Percentiles rank a stretch among this genome's conserved stretches.
phyloP scores from a whole-genome alignment of 495 filamentous ascomycete species.

The Alectoria sarmentosa region DNA sequence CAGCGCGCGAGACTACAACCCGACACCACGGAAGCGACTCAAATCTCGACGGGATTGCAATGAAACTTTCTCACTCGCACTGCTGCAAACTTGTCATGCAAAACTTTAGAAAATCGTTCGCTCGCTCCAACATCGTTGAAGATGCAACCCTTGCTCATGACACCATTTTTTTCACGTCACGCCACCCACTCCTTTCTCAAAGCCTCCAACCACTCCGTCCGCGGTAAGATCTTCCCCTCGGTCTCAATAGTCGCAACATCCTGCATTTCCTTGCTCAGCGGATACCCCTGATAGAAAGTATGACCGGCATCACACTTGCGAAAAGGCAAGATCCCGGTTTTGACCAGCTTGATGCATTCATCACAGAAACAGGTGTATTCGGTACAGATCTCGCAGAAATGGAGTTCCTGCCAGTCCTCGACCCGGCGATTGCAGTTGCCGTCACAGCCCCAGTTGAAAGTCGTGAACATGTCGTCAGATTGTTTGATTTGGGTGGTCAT shows the following conservation, averaged over 20 bases:
- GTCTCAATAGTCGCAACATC: background rate
- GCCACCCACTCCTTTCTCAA: conserved; percentile 1
- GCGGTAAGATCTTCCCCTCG: background rate
- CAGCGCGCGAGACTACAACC: too few relatives aligned
- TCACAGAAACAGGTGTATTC: conserved; percentile 4
- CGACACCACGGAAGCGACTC: too few relatives aligned
- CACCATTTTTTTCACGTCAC: background rate
- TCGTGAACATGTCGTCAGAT: background rate
- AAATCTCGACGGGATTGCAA: too few relatives aligned
- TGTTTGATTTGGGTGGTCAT: background rate
- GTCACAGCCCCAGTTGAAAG: background rate
- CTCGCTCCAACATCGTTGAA: too few relatives aligned
- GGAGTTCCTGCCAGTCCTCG: conserved; percentile 5
- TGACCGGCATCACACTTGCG: background rate
- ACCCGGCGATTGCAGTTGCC: background rate
- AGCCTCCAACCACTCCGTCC: conserved; percentile 4
- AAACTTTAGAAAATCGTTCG: too few relatives aligned
- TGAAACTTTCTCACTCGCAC: too few relatives aligned
- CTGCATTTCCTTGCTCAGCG: background rate
- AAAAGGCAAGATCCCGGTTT: background rate
- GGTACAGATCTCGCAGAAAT: conserved; percentile 9
- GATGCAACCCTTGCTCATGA: background rate
- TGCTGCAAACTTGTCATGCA: too few relatives aligned
- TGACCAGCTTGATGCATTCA: conserved; percentile 11
- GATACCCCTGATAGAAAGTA: conserved; percentile 10